Percentiles rank a stretch among this genome's conserved stretches.
Conservation (phyloP, 306 rosid species). For the Quercus variabilis region DNA sequence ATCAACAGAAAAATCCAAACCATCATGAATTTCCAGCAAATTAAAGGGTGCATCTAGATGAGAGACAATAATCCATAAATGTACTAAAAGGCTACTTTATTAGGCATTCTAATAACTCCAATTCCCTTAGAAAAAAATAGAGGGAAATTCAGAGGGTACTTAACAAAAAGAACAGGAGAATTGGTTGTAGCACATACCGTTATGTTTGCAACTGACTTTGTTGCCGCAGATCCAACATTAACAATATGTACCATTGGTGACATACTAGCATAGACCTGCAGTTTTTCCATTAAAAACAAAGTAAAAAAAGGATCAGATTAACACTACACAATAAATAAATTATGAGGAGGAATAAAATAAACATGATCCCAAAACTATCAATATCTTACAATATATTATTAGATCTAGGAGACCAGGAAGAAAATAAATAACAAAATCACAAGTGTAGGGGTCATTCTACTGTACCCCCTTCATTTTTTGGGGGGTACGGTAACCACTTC, state of each 20-base stretch:
- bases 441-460: too few relatives aligned
- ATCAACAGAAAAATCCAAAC: conserved; percentile 23
- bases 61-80: conserved; percentile 4
- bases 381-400: too few relatives aligned
- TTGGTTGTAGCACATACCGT: conserved; percentile 46
- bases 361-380: too few relatives aligned
- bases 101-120: not conserved
- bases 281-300: conserved; percentile 20
- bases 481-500: too few relatives aligned
- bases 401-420: too few relatives aligned
- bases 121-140: not conserved
- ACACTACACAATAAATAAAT: too few relatives aligned
- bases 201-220: conserved; percentile 70
- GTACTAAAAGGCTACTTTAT: too few relatives aligned
- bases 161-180: conserved; percentile 6
- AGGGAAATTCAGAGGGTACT: not conserved
- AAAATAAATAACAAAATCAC: not conserved
- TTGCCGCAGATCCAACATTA: conserved; percentile 58
- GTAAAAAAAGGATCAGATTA: not conserved
- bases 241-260: conserved; percentile 68
- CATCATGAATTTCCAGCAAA: conserved; percentile 82
- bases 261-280: conserved; percentile 94
- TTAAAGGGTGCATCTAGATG: conserved; percentile 21
- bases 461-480: too few relatives aligned
- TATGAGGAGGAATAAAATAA: too few relatives aligned